phyloP scores from a whole-genome alignment of 1,139 yeast species.

The Yamadazyma pseudoaaseri region DNA sequence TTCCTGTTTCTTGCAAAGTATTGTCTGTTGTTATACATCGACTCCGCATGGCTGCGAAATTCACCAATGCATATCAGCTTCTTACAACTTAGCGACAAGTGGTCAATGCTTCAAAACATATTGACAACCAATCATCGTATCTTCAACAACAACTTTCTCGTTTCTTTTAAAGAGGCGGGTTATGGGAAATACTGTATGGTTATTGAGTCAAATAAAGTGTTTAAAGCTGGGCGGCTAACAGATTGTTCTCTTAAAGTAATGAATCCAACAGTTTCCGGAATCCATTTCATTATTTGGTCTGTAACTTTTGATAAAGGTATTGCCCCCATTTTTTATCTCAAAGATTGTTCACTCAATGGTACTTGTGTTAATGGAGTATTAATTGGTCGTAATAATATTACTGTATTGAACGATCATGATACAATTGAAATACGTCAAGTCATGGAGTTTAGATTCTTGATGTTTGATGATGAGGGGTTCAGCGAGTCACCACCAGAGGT shows the following conservation, averaged over 20 bases:
- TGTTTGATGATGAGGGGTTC: not conserved
- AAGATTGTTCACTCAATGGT: slow-evolving; percentile 57
- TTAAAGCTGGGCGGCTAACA: slow-evolving; percentile 16
- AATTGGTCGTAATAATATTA: slow-evolving; percentile 30
- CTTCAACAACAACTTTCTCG: not conserved
- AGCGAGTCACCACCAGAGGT: not conserved
- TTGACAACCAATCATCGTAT: not conserved
- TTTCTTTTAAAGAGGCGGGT: not conserved
- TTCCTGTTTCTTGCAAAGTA: too few species aligned
- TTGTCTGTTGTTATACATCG: too few species aligned
- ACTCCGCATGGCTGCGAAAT: too few species aligned
- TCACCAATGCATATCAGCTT: not conserved
- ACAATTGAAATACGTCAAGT: slow-evolving; percentile 28
- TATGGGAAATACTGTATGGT: not conserved
- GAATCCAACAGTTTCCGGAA: slow-evolving; percentile 29
- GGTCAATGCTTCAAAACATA: not conserved
- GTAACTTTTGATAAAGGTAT: slow-evolving; percentile 50
- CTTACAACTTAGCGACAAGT: not conserved
- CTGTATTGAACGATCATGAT: slow-evolving; percentile 46
- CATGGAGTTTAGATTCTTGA: not conserved
- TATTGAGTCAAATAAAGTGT: not conserved
- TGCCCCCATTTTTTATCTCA: slow-evolving; percentile 50
- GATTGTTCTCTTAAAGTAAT: slow-evolving; percentile 2
- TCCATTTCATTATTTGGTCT: slow-evolving; percentile 49
- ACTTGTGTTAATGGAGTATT: slow-evolving; percentile 40